Evolutionary conservation across 257 asterid genomes (phyloP), one percentile per base, ranked within the genome.

Genomic region (Solanum chaucha): DNA sequence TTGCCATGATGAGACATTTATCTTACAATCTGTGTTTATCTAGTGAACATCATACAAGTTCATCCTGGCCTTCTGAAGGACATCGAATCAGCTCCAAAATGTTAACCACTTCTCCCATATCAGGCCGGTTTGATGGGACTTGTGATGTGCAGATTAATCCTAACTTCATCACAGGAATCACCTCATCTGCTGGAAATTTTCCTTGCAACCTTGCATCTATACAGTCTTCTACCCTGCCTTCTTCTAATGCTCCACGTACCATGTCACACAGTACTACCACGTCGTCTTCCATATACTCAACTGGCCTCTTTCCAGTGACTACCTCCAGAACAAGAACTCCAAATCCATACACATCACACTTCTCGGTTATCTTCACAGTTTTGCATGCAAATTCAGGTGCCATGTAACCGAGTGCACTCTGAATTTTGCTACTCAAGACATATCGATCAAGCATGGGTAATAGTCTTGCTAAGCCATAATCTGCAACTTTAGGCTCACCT

Each of bases 281-380:
- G 7, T 96, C 99, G 64, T 96, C 99, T 91, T 96, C 98, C 98
- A 92, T 94, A 89, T 96, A 96, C 93, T 96, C 99, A 5, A 96
- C 98, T 2, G 99, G 98, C 89, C 95, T 93, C 92, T 91, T 95
- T 17, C 99, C 99, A 0, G 97, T 93, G 3, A 95, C 94, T 8
- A 92, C 87, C 92, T 96, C 99, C 86, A 96, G 88, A 61, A 93
- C 89, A 92, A 96, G 89, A 26, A 94, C 94, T 17, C 98, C 99
- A 30, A 95, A 96, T 8, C 99, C 99, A 41, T 95, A 96, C 5
- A 96, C 97, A 26, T 96, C 99, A 46, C 99, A 96, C 87, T 96
- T 96, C 86, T 96, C 97, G 0, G 97, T 96, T 88, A 96, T 93
- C 89, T 92, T 96, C n/a, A 95, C 98, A 4, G 96, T 94, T 89